A percentile compares a stretch with the other conserved stretches of the same genome.
phyloP scores from a whole-genome alignment of 805 yeast species.

The Cyberlindnera samutprakarnensis region DNA sequence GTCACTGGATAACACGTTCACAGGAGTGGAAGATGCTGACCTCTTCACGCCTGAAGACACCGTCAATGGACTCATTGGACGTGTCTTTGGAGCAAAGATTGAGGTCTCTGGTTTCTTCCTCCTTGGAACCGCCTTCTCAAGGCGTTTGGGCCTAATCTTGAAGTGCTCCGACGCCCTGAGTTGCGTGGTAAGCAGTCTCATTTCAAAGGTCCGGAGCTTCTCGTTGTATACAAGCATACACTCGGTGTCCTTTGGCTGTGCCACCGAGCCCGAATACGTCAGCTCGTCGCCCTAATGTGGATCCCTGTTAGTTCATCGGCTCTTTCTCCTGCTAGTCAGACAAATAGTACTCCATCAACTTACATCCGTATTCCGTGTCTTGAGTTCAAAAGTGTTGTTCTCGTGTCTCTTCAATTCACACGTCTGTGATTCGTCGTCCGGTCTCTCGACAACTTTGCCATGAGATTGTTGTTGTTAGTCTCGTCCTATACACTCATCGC shows the following conservation, averaged over 20 bases:
- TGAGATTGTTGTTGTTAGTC: slow-evolving; percentile 5
- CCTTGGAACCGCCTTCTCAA: slow-evolving; percentile 4
- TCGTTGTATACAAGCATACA: slow-evolving; percentile 19
- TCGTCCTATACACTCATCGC: neutral
- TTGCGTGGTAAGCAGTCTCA: slow-evolving; percentile 11
- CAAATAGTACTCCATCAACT: neutral
- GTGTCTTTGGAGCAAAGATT: slow-evolving; percentile 19
- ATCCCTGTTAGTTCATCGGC: neutral
- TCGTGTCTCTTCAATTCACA: slow-evolving; percentile 9
- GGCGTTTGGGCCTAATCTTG: slow-evolving; percentile 1
- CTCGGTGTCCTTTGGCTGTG: slow-evolving; percentile 11
- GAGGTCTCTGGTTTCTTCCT: slow-evolving; percentile 15
- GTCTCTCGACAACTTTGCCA: slow-evolving; percentile 11
- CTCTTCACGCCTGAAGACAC: slow-evolving; percentile 1
- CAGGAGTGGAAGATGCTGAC: slow-evolving; percentile 2
- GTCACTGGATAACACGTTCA: slow-evolving; percentile 8
- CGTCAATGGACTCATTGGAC: slow-evolving; percentile 17
- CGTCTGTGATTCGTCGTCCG: slow-evolving; percentile 11
- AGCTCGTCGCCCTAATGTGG: slow-evolving; percentile 6
- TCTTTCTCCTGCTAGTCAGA: neutral
- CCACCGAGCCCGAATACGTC: slow-evolving; percentile 11
- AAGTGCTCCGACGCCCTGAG: slow-evolving; percentile 7
- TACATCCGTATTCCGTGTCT: slow-evolving; percentile 4
- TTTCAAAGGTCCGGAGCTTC: slow-evolving; percentile 8
- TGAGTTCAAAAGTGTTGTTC: slow-evolving; percentile 9